Evolutionary conservation across 371 early-diverging fungal genomes (phyloP).

Genomic region (Scutellospora calospora): DNA sequence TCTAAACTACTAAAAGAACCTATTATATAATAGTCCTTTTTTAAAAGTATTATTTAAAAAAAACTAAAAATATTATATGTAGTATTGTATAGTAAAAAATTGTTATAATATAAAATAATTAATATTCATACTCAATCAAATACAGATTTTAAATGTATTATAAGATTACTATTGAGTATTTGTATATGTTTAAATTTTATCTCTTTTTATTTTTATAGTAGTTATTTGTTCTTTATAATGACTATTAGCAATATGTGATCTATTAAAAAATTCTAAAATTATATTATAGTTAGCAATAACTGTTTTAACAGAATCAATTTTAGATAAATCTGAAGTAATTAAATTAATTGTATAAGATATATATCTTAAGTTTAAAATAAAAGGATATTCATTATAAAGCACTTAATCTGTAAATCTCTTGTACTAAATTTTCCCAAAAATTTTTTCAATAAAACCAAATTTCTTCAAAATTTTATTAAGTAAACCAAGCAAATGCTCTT

Average conservation of each 20-base stretch:
- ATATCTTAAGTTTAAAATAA: neutral
- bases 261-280: conserved; percentile 2
- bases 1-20: no score
- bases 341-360: neutral
- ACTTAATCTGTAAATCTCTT: no score
- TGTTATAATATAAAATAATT: neutral
- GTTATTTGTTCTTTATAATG: neutral
- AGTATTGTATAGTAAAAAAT: no score
- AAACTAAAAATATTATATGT: no score
- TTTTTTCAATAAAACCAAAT: no score
- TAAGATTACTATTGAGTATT: neutral
- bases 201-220: neutral
- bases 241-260: neutral
- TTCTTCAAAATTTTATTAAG: no score
- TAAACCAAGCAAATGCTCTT: no score
- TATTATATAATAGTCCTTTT: no score
- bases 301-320: neutral
- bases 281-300: neutral
- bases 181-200: neutral
- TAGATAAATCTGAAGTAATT: neutral
- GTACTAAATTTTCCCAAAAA: no score
- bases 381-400: no score
- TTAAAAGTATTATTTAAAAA: no score
- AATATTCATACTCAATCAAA: neutral
- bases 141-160: neutral